Conservation (phyloP, 2,329 filamentous ascomycete species). For the Xylariaceae sp. region DNA sequence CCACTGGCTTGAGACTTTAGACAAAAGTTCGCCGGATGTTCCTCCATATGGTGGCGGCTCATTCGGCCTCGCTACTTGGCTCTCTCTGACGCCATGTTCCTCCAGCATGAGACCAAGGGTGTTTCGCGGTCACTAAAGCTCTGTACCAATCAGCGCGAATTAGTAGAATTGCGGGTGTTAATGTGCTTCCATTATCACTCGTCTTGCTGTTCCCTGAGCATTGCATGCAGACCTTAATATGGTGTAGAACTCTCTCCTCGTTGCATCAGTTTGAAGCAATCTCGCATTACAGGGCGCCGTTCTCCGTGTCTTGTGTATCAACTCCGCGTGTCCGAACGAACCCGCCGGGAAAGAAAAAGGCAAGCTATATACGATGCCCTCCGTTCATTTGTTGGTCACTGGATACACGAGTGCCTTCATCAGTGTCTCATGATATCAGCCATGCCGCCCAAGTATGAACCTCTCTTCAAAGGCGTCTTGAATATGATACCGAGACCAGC, state of each 20-base stretch:
- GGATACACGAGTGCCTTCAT: too few species aligned
- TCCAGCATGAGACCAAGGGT: background rate
- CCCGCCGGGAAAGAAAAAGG: slow-evolving; percentile 1
- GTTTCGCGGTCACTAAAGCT: background rate
- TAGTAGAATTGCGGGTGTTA: background rate
- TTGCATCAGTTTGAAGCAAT: slow-evolving; percentile 11
- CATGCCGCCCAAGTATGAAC: too few species aligned
- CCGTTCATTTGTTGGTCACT: background rate
- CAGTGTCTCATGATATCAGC: too few species aligned
- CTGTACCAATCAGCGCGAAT: background rate
- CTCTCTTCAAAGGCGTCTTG: background rate
- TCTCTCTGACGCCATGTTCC: background rate
- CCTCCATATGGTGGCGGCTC: background rate
- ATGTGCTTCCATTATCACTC: background rate
- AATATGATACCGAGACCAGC: background rate
- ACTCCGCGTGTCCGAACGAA: slow-evolving; percentile 3
- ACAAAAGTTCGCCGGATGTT: background rate
- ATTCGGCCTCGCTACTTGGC: background rate
- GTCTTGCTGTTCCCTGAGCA: background rate
- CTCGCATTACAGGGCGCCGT: slow-evolving; percentile 16
- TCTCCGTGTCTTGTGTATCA: slow-evolving; percentile 3
- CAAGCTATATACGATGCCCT: background rate
- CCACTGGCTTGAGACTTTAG: background rate
- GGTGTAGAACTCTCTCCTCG: background rate
- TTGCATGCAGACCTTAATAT: slow-evolving; percentile 3